Base-by-base conservation (phyloP, 2,329 filamentous ascomycete genomes). In the Pseudopithomyces maydicus region DNA sequence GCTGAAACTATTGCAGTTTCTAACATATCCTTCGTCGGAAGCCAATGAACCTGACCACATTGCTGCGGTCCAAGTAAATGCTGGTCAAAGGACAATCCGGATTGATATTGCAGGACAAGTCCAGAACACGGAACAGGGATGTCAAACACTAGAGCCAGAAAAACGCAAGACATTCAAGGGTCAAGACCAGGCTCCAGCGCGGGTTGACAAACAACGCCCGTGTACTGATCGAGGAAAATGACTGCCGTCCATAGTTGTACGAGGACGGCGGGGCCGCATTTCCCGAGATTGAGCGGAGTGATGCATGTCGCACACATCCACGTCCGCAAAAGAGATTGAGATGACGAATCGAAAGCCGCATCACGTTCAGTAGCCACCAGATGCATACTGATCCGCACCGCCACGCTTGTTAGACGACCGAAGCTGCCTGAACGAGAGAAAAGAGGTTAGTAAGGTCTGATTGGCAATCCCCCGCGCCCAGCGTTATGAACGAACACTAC, bases 401-500 rank as follows among this genome's bases (percentile, higher is more conserved):
- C 78, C 78, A 74, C 79, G 79, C 76, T 81, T 81, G 66, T 81
- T 81, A 66, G 79, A 79, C 59, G 79, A 81, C 73, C 80, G 79
- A 73, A 81, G 78, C 77, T 81, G 78, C 80, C 80, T 82, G 75
- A 72, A 68, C 65, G 63, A 66, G 64, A 64, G 71, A 73, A 67
- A 66, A 72, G 63, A 74, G 67, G 72, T 81, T 78, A 81, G 79
- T 77, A 75, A 75, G 73, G 69, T 78, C 74, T 77, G 71, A 67
- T 79, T 82, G 64, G 35, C 67, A 68, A 69, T 68, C 90, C 86
- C 82, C 79, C 81, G 84, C 84, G 87, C 85, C 85, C 84, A 91
- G 88, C 87, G 85, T 88, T 86, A 83, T 84, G 79, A 83, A 83
- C 75, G 84, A 87, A 88, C 87, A 91, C 86, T 85, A 89, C 88